Percentiles rank a stretch among this genome's conserved stretches.
Evolutionary conservation across 1,284 basidiomycete species (phyloP).

Genomic region (Bondarzewia mesenterica): DNA sequence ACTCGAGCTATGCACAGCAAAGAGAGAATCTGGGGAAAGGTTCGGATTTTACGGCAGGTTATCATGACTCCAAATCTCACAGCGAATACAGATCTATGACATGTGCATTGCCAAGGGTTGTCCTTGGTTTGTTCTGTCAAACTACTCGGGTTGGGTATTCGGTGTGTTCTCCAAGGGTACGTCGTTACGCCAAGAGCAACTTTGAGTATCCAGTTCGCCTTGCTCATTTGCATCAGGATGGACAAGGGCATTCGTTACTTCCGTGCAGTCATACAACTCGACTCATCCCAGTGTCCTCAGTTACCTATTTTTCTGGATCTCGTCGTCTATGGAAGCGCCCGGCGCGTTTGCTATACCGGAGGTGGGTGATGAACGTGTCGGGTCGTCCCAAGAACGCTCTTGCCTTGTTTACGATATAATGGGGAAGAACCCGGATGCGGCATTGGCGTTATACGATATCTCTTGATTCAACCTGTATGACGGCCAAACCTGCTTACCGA

Average conservation of each 20-base stretch:
- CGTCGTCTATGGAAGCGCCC: constrained; percentile 16
- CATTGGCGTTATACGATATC: constrained; percentile 26
- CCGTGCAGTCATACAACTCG: constrained; percentile 6
- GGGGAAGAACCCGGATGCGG: background rate
- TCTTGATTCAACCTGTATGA: constrained; percentile 23
- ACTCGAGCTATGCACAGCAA: constrained; percentile 8
- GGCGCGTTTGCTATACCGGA: constrained; percentile 19
- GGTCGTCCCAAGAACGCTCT: constrained; percentile 21
- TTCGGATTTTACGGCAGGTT: background rate
- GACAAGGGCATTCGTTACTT: constrained; percentile 33
- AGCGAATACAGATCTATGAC: constrained; percentile 54
- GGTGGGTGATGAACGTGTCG: constrained; percentile 19
- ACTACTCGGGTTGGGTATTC: constrained; percentile 64
- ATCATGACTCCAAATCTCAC: constrained; percentile 1
- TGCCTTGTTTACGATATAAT: constrained; percentile 23
- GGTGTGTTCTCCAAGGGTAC: constrained; percentile 58
- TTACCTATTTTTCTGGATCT: constrained; percentile 22
- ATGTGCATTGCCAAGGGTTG: constrained; percentile 42
- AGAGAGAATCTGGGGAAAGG: constrained; percentile 63
- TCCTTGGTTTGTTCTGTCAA: constrained; percentile 60
- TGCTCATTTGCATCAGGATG: constrained; percentile 35
- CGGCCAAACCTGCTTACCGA: background rate
- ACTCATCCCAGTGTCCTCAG: constrained; percentile 18
- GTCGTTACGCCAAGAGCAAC: constrained; percentile 13
- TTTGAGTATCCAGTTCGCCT: background rate